Conservation (phyloP, 2,329 filamentous ascomycete genomes). For the Neophaeococcomyces mojaviensis region DNA sequence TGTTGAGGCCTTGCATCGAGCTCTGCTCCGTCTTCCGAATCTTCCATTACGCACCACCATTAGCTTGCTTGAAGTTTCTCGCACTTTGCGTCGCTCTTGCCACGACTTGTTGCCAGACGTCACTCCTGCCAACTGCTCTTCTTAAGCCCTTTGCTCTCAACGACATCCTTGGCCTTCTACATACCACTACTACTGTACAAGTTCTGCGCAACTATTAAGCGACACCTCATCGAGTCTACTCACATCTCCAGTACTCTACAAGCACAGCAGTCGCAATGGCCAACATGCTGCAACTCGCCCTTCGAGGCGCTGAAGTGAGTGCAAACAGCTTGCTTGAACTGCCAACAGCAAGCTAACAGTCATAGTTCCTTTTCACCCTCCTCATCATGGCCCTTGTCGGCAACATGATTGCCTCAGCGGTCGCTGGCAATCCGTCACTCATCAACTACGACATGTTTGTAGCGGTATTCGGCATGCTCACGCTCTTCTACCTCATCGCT, state of each 20-base stretch:
- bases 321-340: background rate
- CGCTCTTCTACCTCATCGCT: slow-evolving; percentile 42
- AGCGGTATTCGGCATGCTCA: slow-evolving; percentile 40
- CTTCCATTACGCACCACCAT: slow-evolving; percentile 7
- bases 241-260: background rate
- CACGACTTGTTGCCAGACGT: slow-evolving; percentile 4
- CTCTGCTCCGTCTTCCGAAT: slow-evolving; percentile 2
- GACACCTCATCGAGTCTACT: background rate
- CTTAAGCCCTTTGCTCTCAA: background rate
- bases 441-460: slow-evolving; percentile 49
- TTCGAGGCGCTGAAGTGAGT: slow-evolving; percentile 36
- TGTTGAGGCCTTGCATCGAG: background rate
- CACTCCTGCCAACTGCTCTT: slow-evolving; percentile 2
- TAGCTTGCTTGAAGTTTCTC: background rate
- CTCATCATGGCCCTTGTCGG: slow-evolving; percentile 55
- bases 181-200: background rate
- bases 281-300: slow-evolving; percentile 32
- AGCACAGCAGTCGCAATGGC: slow-evolving; percentile 32
- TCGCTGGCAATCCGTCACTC: slow-evolving; percentile 48
- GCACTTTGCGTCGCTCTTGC: background rate
- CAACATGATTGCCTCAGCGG: slow-evolving; percentile 52
- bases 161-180: background rate
- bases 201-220: background rate
- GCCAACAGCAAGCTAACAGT: slow-evolving; percentile 9
- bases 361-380: slow-evolving; percentile 52